phyloP scores from a whole-genome alignment of 768 basidiomycete species.

The Neoboletus magnificus region DNA sequence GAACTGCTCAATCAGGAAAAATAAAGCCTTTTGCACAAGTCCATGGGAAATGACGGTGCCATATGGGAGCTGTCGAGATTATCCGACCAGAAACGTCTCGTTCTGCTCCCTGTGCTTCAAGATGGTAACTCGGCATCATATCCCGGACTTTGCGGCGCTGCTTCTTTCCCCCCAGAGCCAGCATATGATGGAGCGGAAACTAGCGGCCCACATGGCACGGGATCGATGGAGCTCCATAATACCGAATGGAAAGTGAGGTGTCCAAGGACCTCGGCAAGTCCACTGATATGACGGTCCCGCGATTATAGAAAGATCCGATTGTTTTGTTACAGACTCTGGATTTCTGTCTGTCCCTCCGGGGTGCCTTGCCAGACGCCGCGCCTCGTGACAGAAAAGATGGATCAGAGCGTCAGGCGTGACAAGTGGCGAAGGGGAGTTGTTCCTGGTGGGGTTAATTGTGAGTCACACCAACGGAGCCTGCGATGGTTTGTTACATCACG shows the following conservation, averaged over 20 bases:
- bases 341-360: background rate
- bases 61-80: conserved; percentile 13
- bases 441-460: background rate
- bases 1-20: conserved; percentile 15
- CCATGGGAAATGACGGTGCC: conserved; percentile 4
- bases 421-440: background rate
- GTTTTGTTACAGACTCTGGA: background rate
- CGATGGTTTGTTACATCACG: background rate
- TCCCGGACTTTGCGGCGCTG: conserved; percentile 30
- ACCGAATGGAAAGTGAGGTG: background rate
- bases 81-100: conserved; percentile 11
- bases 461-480: background rate
- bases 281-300: conserved; percentile 18
- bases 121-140: conserved; percentile 6
- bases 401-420: conserved; percentile 1
- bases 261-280: background rate
- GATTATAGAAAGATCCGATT: conserved; percentile 7
- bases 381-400: background rate
- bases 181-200: conserved; percentile 16
- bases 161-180: background rate
- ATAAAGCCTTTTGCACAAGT: background rate
- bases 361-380: background rate
- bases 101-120: conserved; percentile 10
- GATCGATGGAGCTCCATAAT: conserved; percentile 12
- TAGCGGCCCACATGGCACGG: conserved; percentile 20